Evolutionary conservation across 2,329 filamentous ascomycete species (phyloP).

Genomic region (Penicillium psychrosexuale): DNA sequence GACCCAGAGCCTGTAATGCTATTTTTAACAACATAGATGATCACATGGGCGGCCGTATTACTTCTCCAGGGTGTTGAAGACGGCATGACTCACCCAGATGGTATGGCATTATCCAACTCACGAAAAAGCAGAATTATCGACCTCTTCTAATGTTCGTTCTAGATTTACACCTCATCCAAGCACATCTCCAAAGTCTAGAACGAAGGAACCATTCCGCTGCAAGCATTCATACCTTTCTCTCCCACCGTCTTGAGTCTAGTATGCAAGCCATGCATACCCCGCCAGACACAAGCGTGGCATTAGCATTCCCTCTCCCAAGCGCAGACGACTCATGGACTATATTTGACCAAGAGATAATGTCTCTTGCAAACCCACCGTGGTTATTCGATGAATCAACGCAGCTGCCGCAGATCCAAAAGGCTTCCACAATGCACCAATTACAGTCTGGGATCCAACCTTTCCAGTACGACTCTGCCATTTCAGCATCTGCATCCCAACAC

Average conservation of each 20-base stretch:
- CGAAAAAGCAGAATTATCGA: background rate
- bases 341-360: constrained; percentile 32
- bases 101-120: constrained; percentile 11
- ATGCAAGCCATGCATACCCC: constrained; percentile 32
- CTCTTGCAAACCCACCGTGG: constrained; percentile 30
- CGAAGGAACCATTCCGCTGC: constrained; percentile 19
- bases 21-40: constrained; percentile 22
- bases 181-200: constrained; percentile 26
- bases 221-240: constrained; percentile 28
- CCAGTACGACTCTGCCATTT: background rate
- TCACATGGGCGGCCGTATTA: constrained; percentile 30
- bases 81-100: constrained; percentile 30
- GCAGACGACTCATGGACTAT: constrained; percentile 31
- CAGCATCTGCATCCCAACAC: background rate
- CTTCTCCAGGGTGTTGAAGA: constrained; percentile 29
- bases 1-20: background rate
- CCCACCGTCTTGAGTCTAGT: constrained; percentile 25
- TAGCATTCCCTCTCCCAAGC: constrained; percentile 19
- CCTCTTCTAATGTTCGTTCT: background rate
- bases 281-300: constrained; percentile 20
- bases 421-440: background rate
- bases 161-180: constrained; percentile 28
- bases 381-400: constrained; percentile 19
- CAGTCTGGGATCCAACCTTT: background rate
- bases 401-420: constrained; percentile 6